Base-by-base conservation (phyloP, 108 stramenopile species). In the Bacterosira constricta region DNA sequence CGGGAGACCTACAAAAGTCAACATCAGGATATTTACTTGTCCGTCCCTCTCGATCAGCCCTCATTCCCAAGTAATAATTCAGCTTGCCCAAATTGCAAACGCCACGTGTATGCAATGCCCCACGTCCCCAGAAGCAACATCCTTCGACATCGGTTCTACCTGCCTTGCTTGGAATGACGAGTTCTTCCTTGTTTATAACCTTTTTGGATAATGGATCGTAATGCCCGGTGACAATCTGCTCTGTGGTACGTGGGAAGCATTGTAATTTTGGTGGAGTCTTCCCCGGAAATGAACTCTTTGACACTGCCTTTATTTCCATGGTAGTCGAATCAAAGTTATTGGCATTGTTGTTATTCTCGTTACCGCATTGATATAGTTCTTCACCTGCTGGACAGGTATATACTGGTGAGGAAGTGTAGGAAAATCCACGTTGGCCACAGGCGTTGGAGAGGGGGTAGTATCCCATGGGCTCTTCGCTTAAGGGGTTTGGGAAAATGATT, bases 111-210 rank as follows among this genome's bases (percentile, higher is more conserved):
- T 78, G 77, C 7, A 79, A 63, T 7, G 57, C 77, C 6, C 71
- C 71, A 20, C 77, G 39, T 15, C 77, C 77, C 77, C 77, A 79
- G 53, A 63, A 79, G 71, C 77, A 79, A 50, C 77, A 79, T 45
- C 77, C 77, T 52, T 79, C 77, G 4, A 79, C 65, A 66, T 79
- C 77, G 30, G 77, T 79, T n/a, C 71, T 53, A 3, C 77, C 77
- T 4, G 45, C 13, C 1, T 31, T 29, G 41, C 26, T 73, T 20
- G 62, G 59, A 1, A 49, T 10, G 9, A 56, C 21, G 30, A 38
- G 29, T 23, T 23, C 46, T 23, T 18, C 6, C n/a, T 17, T 23
- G 46, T 47, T 47, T 2, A 17, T 12, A 6, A 47, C n/a, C 3
- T 12, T 12, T 5, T 17, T 17, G 5, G 1, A 23, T 6, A 13